phyloP scores from a whole-genome alignment of 225 moss, liverwort and hornwort genomes.

The Antitrichia curtipendula region DNA sequence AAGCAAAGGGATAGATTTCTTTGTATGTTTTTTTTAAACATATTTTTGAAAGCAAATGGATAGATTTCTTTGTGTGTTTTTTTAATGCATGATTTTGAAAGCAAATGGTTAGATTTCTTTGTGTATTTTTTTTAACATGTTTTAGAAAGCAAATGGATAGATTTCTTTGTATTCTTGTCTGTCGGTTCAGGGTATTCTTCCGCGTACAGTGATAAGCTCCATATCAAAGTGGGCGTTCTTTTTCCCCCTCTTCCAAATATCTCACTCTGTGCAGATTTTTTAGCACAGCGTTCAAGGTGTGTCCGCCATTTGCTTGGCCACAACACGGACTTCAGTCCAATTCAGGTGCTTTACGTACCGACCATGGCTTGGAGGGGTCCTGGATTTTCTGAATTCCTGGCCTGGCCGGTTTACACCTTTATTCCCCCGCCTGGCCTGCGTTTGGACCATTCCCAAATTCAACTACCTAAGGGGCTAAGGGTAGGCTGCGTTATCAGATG shows the following conservation, averaged over 20 bases:
- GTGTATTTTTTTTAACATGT: too few relatives aligned
- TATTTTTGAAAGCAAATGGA: too few relatives aligned
- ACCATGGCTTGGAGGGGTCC: neutral
- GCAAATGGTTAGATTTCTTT: too few relatives aligned
- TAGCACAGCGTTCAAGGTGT: neutral
- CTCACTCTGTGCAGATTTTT: neutral
- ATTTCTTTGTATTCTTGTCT: neutral
- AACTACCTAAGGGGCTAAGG: neutral
- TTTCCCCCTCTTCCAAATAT: neutral
- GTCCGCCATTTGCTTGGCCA: neutral
- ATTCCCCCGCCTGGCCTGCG: neutral
- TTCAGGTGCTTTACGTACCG: neutral
- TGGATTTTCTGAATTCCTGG: constrained; percentile 3
- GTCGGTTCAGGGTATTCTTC: neutral
- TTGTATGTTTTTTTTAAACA: too few relatives aligned
- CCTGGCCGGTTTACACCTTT: neutral
- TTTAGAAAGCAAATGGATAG: too few relatives aligned
- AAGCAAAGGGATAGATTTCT: too few relatives aligned
- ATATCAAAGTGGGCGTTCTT: neutral
- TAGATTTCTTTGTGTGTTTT: too few relatives aligned
- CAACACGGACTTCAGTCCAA: neutral
- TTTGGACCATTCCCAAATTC: neutral
- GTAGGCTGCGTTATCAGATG: too few relatives aligned
- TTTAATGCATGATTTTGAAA: too few relatives aligned
- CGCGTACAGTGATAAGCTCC: neutral